These are phyloP conservation scores for Ogataea hybrid DNA, from an alignment of 1,139 yeast genomes.

Conservation along the genomic window DNA sequence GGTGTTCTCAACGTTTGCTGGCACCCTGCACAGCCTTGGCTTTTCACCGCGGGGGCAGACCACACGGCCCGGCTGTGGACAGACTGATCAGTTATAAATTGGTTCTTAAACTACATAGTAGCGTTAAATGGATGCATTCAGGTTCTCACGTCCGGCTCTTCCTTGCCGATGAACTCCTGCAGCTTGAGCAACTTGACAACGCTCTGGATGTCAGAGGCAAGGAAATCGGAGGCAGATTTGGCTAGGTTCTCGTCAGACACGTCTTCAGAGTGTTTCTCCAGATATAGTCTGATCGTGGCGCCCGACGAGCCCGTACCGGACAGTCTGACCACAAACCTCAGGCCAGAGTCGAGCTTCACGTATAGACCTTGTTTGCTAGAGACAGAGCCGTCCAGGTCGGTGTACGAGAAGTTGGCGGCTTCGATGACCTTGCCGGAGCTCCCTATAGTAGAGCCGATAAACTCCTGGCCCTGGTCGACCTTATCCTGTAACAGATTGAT, in stretches of 20 bases:
- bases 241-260: constrained; percentile 40
- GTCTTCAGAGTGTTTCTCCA: constrained; percentile 79
- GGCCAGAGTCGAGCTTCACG: constrained; percentile 77
- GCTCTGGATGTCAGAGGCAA: constrained; percentile 58
- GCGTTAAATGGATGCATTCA: constrained; percentile 29
- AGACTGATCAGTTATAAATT: constrained; percentile 40
- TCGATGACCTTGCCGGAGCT: constrained; percentile 53
- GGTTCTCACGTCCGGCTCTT: constrained; percentile 87
- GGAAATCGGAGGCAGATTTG: constrained; percentile 64
- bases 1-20: constrained; percentile 91
- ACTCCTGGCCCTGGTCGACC: constrained; percentile 32
- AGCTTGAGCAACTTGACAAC: constrained; percentile 71
- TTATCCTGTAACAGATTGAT: constrained; percentile 54
- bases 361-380: constrained; percentile 90
- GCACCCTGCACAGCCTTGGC: constrained; percentile 99
- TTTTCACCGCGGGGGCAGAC: constrained; percentile 98
- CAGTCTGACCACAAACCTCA: constrained; percentile 84
- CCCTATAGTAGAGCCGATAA: constrained; percentile 45
- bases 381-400: constrained; percentile 92
- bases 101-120: neutral
- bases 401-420: constrained; percentile 87
- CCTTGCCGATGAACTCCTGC: constrained; percentile 74
- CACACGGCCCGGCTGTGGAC: constrained; percentile 97
- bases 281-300: constrained; percentile 90
- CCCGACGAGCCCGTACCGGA: constrained; percentile 99